Evolutionary conservation across 176 grass and related monocot species (phyloP), one percentile per base, ranked within the genome.

Genomic region (Musa beccarii): DNA sequence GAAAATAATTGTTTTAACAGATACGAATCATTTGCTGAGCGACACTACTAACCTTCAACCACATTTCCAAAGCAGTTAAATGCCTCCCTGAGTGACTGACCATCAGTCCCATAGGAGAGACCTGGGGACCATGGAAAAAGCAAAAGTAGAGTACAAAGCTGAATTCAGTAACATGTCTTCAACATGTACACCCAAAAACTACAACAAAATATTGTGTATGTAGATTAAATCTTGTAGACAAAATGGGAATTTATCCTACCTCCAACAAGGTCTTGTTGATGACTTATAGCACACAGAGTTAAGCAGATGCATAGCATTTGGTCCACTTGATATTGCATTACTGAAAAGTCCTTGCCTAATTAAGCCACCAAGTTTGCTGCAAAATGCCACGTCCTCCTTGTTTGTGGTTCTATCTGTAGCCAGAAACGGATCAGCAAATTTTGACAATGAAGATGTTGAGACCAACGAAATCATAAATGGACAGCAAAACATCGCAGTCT

Each of bases 201-300:
- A 1, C 24, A 63, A 9, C 12, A 43, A 15, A 17, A 23, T 52
- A 11, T 13, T 24, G 29, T 9, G 29, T 34, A 34, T 34, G 29
- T 34, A 34, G 29, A 34, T 34, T 34, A 34, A 4, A 34, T 34
- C 29, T 34, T 34, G 10, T 21, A 3, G 1, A 26, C 1, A 53
- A 9, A 25, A 54, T 10, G 14, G 54, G 17, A 69, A 77, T 49
- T 14, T 77, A 77, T 82, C 13, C 5, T 81, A 99, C 95, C 95
- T 1, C 91, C 95, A 2, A 99, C 56, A 99, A 79, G 94, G 88
- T 67, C 89, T 99, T 1, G 84, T 67, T 29, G 83, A 89, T 34
- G 29, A 34, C 90, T 94, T 91, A 55, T 82, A 83, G 0, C 88
- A 83, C 53, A 80, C 70, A 23, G 84, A 79, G 20, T 80, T 87